Percentiles rank a stretch among this genome's conserved stretches.
phyloP scores from a whole-genome alignment of 2,329 filamentous ascomycete species.

The Dactylellina cionopaga region DNA sequence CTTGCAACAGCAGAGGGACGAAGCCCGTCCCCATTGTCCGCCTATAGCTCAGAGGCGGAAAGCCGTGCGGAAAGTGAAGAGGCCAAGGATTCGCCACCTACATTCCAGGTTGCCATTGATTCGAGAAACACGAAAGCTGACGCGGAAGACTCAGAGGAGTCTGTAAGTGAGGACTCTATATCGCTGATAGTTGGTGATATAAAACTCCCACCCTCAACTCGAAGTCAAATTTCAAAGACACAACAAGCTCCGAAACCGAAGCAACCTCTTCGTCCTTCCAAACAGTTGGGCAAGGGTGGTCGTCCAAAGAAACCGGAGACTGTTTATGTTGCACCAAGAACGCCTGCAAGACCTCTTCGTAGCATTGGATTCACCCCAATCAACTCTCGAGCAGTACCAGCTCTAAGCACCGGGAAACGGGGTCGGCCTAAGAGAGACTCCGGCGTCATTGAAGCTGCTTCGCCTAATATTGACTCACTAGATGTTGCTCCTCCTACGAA shows the following conservation, averaged over 20 bases:
- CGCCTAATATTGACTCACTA: slow-evolving; percentile 6
- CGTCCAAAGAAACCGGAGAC: slow-evolving; percentile 36
- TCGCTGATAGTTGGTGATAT: slow-evolving; percentile 30
- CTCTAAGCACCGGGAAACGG: slow-evolving; percentile 8
- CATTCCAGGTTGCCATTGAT: slow-evolving; percentile 9
- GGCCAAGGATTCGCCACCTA: background rate
- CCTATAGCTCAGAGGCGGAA: slow-evolving; percentile 38
- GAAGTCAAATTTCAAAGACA: background rate
- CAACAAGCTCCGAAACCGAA: slow-evolving; percentile 1
- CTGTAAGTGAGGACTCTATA: slow-evolving; percentile 6
- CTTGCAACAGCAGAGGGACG: slow-evolving; percentile 43
- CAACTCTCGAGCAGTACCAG: background rate
- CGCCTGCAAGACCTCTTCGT: background rate
- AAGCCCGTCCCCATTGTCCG: slow-evolving; percentile 36
- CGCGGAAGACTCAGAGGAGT: background rate
- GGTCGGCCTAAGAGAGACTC: slow-evolving; percentile 28
- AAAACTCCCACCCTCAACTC: slow-evolving; percentile 2
- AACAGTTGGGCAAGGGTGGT: slow-evolving; percentile 24
- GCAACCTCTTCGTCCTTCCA: slow-evolving; percentile 23
- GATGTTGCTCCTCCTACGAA: slow-evolving; percentile 27
- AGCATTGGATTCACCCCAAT: slow-evolving; percentile 26
- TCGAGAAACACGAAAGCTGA: too few relatives aligned
- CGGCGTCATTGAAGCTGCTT: background rate
- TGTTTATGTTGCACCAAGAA: slow-evolving; percentile 13
- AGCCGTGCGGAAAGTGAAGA: slow-evolving; percentile 29